Base-by-base conservation (phyloP, 306 rosid species). In the Inga oerstediana region DNA sequence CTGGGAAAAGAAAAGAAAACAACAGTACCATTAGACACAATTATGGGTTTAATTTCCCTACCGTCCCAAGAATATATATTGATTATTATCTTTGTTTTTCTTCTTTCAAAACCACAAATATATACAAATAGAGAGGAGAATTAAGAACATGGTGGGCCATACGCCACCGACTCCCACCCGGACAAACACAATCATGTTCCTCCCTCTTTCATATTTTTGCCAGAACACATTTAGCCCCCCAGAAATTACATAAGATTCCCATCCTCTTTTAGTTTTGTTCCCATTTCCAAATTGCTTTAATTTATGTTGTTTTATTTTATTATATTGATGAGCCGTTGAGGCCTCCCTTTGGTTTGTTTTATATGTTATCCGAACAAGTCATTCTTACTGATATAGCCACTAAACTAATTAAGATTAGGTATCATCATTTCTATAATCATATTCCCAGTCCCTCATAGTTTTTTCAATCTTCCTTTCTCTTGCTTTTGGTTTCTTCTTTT, bases 281-380 rank as follows among this genome's bases (percentile, higher is more conserved):
- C 70, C 44, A 73, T 59, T 48, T 58, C 49, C 74, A 71, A 65
- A 72, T 58, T 58, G 65, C 30, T n/a, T 59, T 56, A 6, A 56
- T 7, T 10, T 59, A 1, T 22, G 3, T 22, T n/a, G 11, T n/a
- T 9, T 7, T 58, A 2, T 7, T 20, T 7, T 58, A 58, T n/a
- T 0, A n/a, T 85, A 8, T 14, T 71, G 24, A 39, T 66, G 22
- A 82, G 59, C 64, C 30, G n/a, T 75, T 75, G 44, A 74, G 37
- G 14, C 4, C 0, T 79, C 84, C 20, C 75, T 80, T 64, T 68
- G 45, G 11, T 15, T 41, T 74, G 69, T 88, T 80, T 24, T 77
- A 80, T 41, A 83, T 80, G 82, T 88, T 88, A 88, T 88, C 91
- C 58, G 20, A 46, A 88, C 88, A 85, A 66, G 87, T 83, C 87